Percentiles rank a stretch among this genome's conserved stretches.
Evolutionary conservation across 331 rosid species (phyloP).

Genomic region (Pyrus hybrid): DNA sequence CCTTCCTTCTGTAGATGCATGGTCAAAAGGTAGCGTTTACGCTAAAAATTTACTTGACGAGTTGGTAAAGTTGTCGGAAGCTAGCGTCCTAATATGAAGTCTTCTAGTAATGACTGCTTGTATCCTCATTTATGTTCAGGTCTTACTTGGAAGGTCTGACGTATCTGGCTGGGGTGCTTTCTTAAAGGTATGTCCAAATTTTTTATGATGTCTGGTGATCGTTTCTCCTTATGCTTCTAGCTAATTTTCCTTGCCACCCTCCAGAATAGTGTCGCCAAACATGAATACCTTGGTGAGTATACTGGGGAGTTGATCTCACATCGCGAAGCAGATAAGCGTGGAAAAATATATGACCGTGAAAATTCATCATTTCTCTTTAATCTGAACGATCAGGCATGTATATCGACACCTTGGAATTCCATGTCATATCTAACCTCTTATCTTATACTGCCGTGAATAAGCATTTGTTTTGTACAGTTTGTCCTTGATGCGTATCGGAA

Average conservation of each 20-base stretch:
- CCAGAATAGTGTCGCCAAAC: slow-evolving; percentile 95
- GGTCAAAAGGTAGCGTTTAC: background rate
- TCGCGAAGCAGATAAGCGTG: slow-evolving; percentile 97
- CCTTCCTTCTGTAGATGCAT: background rate
- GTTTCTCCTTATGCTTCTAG: slow-evolving; percentile 9
- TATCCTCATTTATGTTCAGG: slow-evolving; percentile 39
- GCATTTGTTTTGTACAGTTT: slow-evolving; percentile 47
- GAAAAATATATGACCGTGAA: slow-evolving; percentile 98
- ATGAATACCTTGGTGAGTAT: slow-evolving; percentile 98
- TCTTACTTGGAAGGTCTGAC: slow-evolving; percentile 94
- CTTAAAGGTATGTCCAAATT: slow-evolving; percentile 49
- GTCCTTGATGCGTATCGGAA: slow-evolving; percentile 97
- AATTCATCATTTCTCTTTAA: slow-evolving; percentile 97
- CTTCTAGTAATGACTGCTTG: slow-evolving; percentile 6
- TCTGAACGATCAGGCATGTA: slow-evolving; percentile 93
- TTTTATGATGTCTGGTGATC: slow-evolving; percentile 1
- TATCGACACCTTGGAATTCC: background rate
- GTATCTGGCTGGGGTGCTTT: slow-evolving; percentile 99
- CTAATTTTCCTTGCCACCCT: slow-evolving; percentile 29
- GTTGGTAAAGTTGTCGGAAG: background rate
- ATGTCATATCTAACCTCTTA: background rate
- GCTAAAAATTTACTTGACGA: background rate
- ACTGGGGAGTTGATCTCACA: slow-evolving; percentile 97
- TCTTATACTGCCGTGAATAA: background rate
- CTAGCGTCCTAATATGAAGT: background rate